Conservation (phyloP, 441 rosid species). For the Adansonia madagascariensis region DNA sequence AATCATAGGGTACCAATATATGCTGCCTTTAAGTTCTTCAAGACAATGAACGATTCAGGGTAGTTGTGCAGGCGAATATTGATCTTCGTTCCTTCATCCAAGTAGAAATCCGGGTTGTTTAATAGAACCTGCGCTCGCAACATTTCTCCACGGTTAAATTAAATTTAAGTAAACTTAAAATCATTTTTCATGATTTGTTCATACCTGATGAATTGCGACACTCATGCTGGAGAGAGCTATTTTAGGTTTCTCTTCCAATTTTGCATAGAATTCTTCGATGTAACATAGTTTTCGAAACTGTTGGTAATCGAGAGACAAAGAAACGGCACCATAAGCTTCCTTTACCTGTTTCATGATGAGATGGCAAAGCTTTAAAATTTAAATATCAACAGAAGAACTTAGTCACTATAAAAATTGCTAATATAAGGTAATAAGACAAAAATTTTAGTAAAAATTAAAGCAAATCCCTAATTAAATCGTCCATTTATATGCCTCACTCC, state of each 20-base stretch:
- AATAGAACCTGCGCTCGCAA: conserved; percentile 57
- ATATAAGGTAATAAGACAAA: neutral
- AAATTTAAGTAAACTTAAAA: neutral
- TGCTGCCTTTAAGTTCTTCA: conserved; percentile 92
- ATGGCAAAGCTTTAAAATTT: neutral
- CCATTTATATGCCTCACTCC: neutral
- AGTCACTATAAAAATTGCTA: neutral
- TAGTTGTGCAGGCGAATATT: conserved; percentile 77
- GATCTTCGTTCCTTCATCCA: conserved; percentile 61
- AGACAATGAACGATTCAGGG: conserved; percentile 78
- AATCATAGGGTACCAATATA: conserved; percentile 69
- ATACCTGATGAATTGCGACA: conserved; percentile 91
- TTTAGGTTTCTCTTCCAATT: conserved; percentile 75
- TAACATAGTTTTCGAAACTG: conserved; percentile 64
- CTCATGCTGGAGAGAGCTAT: conserved; percentile 75
- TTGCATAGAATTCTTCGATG: conserved; percentile 56
- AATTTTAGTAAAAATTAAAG: neutral
- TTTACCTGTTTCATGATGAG: conserved; percentile 56
- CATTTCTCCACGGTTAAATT: neutral
- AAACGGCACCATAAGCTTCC: conserved; percentile 56
- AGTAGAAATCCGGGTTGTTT: conserved; percentile 39
- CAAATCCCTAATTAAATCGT: conserved; percentile 7
- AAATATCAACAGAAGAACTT: neutral
- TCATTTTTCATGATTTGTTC: neutral
- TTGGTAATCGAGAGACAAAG: conserved; percentile 73